Conservation (phyloP, 257 asterid species). For the Petunia axillaris region DNA sequence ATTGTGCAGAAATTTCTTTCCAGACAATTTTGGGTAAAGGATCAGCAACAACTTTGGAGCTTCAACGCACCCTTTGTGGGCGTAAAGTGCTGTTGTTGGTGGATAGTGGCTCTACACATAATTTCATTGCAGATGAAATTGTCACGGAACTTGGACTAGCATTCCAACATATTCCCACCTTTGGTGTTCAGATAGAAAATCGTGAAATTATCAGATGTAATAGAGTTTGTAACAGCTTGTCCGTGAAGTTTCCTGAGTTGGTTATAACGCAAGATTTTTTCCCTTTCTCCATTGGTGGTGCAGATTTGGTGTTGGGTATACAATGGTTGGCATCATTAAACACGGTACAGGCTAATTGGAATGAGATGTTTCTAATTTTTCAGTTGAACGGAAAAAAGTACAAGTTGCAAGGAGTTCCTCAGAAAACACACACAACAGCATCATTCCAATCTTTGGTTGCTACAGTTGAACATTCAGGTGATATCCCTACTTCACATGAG, state of each 20-base stretch:
- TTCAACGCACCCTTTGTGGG: background rate
- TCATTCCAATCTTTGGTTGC: too few relatives aligned
- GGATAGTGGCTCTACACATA: background rate
- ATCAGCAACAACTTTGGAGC: background rate
- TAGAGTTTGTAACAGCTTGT: background rate
- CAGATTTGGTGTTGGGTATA: too few relatives aligned
- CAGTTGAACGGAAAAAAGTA: too few relatives aligned
- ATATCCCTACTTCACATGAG: too few relatives aligned
- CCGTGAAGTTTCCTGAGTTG: background rate
- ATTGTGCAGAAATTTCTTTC: background rate
- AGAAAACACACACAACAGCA: too few relatives aligned
- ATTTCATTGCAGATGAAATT: background rate
- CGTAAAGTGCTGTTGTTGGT: slow-evolving; percentile 1
- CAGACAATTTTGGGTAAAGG: slow-evolving; percentile 7
- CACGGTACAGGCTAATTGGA: too few relatives aligned
- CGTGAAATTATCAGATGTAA: background rate
- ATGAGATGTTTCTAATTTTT: too few relatives aligned
- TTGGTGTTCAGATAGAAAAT: slow-evolving; percentile 6
- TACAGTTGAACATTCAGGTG: too few relatives aligned
- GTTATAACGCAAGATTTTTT: too few relatives aligned
- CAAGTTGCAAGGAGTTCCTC: too few relatives aligned
- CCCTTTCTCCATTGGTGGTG: too few relatives aligned
- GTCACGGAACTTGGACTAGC: background rate
- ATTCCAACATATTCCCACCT: background rate
- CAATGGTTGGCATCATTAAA: too few relatives aligned